phyloP scores from a whole-genome alignment of 176 grass and related monocot species.

The Secale cereale region DNA sequence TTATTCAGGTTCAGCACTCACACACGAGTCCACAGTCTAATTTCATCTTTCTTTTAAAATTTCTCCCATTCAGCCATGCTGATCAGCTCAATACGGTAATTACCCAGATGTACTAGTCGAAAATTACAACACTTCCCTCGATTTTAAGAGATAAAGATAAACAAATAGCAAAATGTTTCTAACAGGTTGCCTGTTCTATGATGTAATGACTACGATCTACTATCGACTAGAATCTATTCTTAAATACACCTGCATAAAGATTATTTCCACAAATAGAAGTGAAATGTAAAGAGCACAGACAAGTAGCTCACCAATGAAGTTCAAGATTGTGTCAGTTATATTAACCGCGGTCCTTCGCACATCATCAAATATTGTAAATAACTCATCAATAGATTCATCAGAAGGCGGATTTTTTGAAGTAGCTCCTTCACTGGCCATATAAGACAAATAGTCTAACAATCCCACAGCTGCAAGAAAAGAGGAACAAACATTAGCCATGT shows the following conservation, averaged over 20 bases:
- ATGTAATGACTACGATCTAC: background rate
- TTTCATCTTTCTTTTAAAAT: background rate
- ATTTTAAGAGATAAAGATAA: slow-evolving; percentile 1
- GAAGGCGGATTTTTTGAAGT: slow-evolving; percentile 24
- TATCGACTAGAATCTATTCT: background rate
- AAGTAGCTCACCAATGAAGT: slow-evolving; percentile 71
- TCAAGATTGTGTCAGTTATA: slow-evolving; percentile 52
- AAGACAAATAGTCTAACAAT: slow-evolving; percentile 60
- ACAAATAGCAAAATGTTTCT: background rate
- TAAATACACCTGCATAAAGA: background rate
- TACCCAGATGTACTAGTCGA: background rate
- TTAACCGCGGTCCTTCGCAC: slow-evolving; percentile 60
- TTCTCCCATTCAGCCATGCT: background rate
- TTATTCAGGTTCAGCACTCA: background rate
- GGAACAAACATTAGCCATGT: slow-evolving; percentile 1
- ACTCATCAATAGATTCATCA: slow-evolving; percentile 59
- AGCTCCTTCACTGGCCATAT: slow-evolving; percentile 36
- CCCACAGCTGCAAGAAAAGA: slow-evolving; percentile 47
- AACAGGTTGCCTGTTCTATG: background rate
- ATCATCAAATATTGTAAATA: slow-evolving; percentile 93
- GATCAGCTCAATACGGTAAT: background rate
- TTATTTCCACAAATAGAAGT: background rate
- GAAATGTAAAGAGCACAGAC: background rate
- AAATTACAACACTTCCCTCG: background rate
- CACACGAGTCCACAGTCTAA: background rate